Base-by-base conservation (phyloP, 208 protist genomes). In the Trypanosoma rangeli region DNA sequence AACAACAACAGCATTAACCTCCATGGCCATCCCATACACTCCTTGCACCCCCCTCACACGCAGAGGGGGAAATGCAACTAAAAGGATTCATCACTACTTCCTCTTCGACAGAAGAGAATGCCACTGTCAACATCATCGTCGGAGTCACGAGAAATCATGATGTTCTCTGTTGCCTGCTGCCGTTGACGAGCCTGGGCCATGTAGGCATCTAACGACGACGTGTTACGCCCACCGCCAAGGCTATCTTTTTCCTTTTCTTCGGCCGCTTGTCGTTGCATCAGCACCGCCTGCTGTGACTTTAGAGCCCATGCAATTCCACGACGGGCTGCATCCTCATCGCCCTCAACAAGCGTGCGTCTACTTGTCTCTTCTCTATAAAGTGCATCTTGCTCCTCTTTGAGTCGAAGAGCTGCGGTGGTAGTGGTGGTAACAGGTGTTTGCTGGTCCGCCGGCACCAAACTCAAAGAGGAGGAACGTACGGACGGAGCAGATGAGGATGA, bases 221-320 rank as follows among this genome's bases (percentile, higher is more conserved):
- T 60, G 5, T 28, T 59, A 3, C n/a, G 56, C 44, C 54, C 54
- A 50, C 59, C 57, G 29, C 28, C 56, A 26, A 24, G 20, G 33
- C 50, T 7, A 22, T 29, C 29, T 18, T 44, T 53, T 31, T 62
- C 35, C 29, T 39, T 37, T 55, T 53, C 50, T 26, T 46, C 63
- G 13, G 29, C 48, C 46, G 24, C 8, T 64, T 82, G 57, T 33
- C 70, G 70, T 22, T 83, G 65, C 16, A 69, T 31, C 18, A 84
- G n/a, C 7, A 92, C 78, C 20, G 63, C 70, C 28, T 77, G 73
- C 55, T 84, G 77, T 20, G 70, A 83, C 28, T 76, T 77, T 18
- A 81, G 79, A n/a, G 82, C 60, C 89, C 89, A 94, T 37, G 39
- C 55, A 68, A 94, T 86, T 16, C 76, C 78, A 35, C 72, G 68